Conservation (phyloP, 352 stramenopile genomes). For the Plasmopara muralis region DNA sequence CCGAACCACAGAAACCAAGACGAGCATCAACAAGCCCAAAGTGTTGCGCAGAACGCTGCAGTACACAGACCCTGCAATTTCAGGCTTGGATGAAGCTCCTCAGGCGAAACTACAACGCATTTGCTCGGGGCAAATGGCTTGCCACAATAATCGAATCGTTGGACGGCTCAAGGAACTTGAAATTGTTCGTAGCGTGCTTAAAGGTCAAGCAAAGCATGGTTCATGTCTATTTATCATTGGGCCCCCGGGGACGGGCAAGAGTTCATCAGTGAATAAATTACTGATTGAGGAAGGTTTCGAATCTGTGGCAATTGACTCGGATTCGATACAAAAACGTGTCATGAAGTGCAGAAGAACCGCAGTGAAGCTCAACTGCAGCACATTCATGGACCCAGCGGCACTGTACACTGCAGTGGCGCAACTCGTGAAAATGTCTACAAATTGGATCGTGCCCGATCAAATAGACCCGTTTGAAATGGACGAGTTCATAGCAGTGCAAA, state of each 20-base stretch:
- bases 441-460: conserved; percentile 22
- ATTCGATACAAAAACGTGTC: conserved; percentile 9
- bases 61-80: conserved; percentile 2
- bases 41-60: conserved; percentile 14
- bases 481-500: conserved; percentile 29
- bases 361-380: conserved; percentile 65
- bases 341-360: conserved; percentile 11
- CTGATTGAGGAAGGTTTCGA: conserved; percentile 26
- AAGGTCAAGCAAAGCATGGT: conserved; percentile 6
- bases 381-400: conserved; percentile 38
- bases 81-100: conserved; percentile 5
- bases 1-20: conserved; percentile 6
- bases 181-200: conserved; percentile 27
- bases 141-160: conserved; percentile 22
- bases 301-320: background rate
- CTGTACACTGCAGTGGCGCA: conserved; percentile 37
- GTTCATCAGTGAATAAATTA: conserved; percentile 44
- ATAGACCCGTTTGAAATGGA: conserved; percentile 43
- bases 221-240: conserved; percentile 59
- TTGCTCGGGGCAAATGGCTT: conserved; percentile 19
- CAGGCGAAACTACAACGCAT: conserved; percentile 27
- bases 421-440: conserved; percentile 14
- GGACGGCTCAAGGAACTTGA: conserved; percentile 36
- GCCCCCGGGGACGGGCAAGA: conserved; percentile 62
- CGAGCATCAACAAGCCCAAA: conserved; percentile 3